phyloP scores from a whole-genome alignment of 106 monocot species.

The Dioscorea dumetorum region DNA sequence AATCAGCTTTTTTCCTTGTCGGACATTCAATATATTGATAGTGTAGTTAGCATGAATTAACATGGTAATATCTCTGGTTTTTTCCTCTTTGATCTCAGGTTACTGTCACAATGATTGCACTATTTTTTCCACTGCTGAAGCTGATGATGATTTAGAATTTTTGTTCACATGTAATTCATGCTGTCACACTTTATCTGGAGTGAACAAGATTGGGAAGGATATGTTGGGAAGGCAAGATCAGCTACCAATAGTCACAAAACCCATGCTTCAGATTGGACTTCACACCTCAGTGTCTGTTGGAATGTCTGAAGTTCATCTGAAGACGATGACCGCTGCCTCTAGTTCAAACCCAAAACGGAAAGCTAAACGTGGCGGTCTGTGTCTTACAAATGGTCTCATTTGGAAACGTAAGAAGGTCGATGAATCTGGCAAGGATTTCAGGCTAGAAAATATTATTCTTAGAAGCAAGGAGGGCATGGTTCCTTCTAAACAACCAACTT shows the following conservation, averaged over 20 bases:
- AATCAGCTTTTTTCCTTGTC: too few relatives aligned
- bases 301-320: conserved; percentile 11
- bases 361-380: conserved; percentile 13
- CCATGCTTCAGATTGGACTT: conserved; percentile 7
- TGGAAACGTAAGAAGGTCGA: conserved; percentile 50
- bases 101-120: conserved; percentile 65
- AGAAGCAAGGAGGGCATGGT: conserved; percentile 26
- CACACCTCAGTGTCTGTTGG: neutral
- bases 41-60: neutral
- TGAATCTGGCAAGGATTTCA: conserved; percentile 40
- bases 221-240: conserved; percentile 11
- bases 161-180: conserved; percentile 48
- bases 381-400: conserved; percentile 44
- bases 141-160: conserved; percentile 13
- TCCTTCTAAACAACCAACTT: conserved; percentile 25
- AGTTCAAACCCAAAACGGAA: conserved; percentile 14
- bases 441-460: conserved; percentile 45
- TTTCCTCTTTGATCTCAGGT: conserved; percentile 31
- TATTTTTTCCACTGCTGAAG: conserved; percentile 11
- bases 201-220: conserved; percentile 11
- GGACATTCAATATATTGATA: too few relatives aligned
- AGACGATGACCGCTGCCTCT: conserved; percentile 9
- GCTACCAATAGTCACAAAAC: neutral
- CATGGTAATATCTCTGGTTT: neutral
- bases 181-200: conserved; percentile 11